These are phyloP conservation scores for Alternaria sp. DNA, from an alignment of 2,329 filamentous ascomycete species.

Conservation along the genomic window DNA sequence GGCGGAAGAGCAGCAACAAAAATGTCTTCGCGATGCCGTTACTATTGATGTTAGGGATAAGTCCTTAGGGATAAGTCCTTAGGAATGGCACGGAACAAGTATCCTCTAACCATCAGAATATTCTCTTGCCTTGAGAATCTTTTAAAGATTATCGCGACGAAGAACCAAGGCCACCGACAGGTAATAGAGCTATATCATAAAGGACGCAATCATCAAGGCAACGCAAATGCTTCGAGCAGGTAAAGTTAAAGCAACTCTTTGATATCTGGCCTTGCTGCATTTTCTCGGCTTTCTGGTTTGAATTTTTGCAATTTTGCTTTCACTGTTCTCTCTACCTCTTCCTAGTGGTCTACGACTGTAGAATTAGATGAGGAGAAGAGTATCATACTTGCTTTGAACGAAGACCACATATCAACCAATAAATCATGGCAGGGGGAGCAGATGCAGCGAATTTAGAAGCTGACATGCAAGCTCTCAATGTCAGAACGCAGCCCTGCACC, in stretches of 20 bases:
- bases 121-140: too few relatives aligned
- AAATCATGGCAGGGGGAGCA: not conserved
- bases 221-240: not conserved
- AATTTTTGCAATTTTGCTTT: not conserved
- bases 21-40: too few relatives aligned
- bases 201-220: not conserved
- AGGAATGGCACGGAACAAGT: too few relatives aligned
- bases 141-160: too few relatives aligned
- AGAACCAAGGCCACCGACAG: not conserved
- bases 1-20: too few relatives aligned
- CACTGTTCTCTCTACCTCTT: not conserved
- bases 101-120: too few relatives aligned
- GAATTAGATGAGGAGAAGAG: too few relatives aligned
- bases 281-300: not conserved
- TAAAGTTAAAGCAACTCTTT: not conserved
- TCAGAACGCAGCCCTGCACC: not conserved
- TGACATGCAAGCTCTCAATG: not conserved
- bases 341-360: not conserved
- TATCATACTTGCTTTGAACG: too few relatives aligned
- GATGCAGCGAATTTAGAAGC: not conserved
- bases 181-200: not conserved
- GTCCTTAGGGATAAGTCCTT: too few relatives aligned
- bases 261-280: not conserved
- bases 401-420: not conserved
- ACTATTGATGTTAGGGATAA: too few relatives aligned